Evolutionary conservation across 441 rosid genomes (phyloP).

Genomic region (Viola pubescens): DNA sequence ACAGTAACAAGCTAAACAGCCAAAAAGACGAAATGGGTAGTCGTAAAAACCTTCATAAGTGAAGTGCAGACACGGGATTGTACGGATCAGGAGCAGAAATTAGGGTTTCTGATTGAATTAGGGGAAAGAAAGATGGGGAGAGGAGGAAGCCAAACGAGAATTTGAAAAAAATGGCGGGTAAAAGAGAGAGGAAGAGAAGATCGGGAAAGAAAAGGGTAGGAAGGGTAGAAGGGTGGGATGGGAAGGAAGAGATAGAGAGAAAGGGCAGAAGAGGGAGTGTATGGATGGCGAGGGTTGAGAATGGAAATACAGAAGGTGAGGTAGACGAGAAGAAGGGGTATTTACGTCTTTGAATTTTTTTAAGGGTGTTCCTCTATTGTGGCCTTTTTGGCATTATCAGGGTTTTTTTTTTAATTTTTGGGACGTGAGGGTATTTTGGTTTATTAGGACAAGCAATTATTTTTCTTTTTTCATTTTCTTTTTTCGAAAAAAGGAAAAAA

Average conservation of each 20-base stretch:
- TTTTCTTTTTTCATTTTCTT: too few species aligned
- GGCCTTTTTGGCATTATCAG: constrained; percentile 21
- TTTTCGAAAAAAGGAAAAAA: background rate
- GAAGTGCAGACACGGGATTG: constrained; percentile 6
- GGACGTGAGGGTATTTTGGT: background rate
- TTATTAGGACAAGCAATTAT: background rate
- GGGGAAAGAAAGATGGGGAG: background rate
- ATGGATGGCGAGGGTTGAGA: constrained; percentile 33
- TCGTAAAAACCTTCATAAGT: constrained; percentile 7
- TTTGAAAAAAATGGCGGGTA: constrained; percentile 45
- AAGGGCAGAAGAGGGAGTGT: constrained; percentile 62
- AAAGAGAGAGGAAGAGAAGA: constrained; percentile 22
- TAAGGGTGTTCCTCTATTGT: constrained; percentile 1
- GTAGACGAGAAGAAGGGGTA: constrained; percentile 22
- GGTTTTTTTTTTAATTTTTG: constrained; percentile 10
- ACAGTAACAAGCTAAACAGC: background rate
- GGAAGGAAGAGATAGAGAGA: constrained; percentile 35
- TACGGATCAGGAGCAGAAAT: constrained; percentile 10
- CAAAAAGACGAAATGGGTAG: constrained; percentile 17
- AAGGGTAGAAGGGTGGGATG: constrained; percentile 25
- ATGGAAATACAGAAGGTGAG: constrained; percentile 27
- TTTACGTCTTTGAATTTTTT: constrained; percentile 30
- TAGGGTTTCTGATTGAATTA: background rate
- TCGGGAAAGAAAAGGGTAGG: constrained; percentile 23
- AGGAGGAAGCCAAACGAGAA: constrained; percentile 3